A percentile compares a stretch with the other conserved stretches of the same genome.
phyloP scores from a whole-genome alignment of 345 rosid species.

The Limnanthes douglasii region DNA sequence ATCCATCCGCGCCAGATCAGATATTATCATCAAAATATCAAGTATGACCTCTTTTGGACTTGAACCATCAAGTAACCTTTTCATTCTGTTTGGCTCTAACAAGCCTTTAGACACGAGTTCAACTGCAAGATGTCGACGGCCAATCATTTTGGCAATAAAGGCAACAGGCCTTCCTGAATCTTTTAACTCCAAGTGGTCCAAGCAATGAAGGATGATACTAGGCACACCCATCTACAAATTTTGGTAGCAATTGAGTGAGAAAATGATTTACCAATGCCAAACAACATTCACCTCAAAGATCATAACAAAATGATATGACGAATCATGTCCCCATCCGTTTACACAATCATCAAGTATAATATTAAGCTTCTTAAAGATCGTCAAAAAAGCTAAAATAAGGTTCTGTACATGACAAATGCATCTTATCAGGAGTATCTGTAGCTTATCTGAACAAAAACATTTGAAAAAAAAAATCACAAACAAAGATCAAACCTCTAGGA shows the following conservation, averaged over 20 bases:
- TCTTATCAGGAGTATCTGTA: background rate
- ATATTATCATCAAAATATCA: constrained; percentile 79
- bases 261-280: background rate
- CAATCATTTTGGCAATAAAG: constrained; percentile 80
- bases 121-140: constrained; percentile 61
- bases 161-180: constrained; percentile 84
- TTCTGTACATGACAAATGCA: constrained; percentile 5
- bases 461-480: background rate
- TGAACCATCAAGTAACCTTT: constrained; percentile 50
- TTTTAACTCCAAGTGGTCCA: constrained; percentile 68
- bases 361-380: too few relatives aligned
- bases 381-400: too few relatives aligned
- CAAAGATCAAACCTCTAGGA: constrained; percentile 52
- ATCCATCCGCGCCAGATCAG: constrained; percentile 93
- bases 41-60: constrained; percentile 70
- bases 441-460: background rate
- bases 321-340: too few relatives aligned
- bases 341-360: too few relatives aligned
- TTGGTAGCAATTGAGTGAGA: constrained; percentile 9
- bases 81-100: constrained; percentile 60
- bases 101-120: constrained; percentile 80
- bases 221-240: constrained; percentile 70
- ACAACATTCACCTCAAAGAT: background rate
- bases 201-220: constrained; percentile 42
- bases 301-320: too few relatives aligned